Percentiles rank a stretch among this genome's conserved stretches.
phyloP scores from a whole-genome alignment of 2,329 filamentous ascomycete genomes.

The Westerdykella sp. region DNA sequence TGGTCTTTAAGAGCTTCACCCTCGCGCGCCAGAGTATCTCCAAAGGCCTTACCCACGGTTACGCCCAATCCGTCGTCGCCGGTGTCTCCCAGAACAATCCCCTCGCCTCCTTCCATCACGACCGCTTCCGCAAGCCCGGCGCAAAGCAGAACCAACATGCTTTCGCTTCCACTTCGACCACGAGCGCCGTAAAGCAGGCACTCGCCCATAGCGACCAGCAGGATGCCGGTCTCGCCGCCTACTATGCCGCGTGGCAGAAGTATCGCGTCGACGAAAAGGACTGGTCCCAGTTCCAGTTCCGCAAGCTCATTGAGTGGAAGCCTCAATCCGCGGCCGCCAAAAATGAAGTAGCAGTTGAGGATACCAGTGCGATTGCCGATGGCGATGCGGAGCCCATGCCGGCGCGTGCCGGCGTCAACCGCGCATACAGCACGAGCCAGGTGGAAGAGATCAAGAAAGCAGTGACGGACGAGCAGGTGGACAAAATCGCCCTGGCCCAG shows the following conservation, averaged over 20 bases:
- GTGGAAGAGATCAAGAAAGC: slow-evolving; percentile 57
- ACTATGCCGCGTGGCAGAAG: slow-evolving; percentile 85
- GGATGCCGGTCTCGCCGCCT: slow-evolving; percentile 68
- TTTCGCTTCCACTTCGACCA: slow-evolving; percentile 52
- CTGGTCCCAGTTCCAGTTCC: slow-evolving; percentile 88
- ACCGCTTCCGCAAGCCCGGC: slow-evolving; percentile 43
- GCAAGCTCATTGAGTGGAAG: slow-evolving; percentile 86
- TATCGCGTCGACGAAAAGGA: slow-evolving; percentile 67
- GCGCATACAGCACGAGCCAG: slow-evolving; percentile 49
- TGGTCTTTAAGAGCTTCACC: slow-evolving; percentile 67
- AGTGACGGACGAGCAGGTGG: slow-evolving; percentile 43
- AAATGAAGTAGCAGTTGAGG: slow-evolving; percentile 33
- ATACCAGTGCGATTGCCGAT: slow-evolving; percentile 26
- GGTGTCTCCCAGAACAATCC: slow-evolving; percentile 61
- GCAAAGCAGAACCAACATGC: slow-evolving; percentile 67
- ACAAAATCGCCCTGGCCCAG: slow-evolving; percentile 61
- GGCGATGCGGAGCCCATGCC: slow-evolving; percentile 24
- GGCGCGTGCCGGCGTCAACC: slow-evolving; percentile 35
- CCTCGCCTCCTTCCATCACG: slow-evolving; percentile 47
- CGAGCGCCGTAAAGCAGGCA: slow-evolving; percentile 31
- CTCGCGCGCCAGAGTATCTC: slow-evolving; percentile 97
- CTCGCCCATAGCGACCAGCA: slow-evolving; percentile 27
- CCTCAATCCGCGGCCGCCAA: slow-evolving; percentile 39
- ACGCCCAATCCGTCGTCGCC: slow-evolving; percentile 95
- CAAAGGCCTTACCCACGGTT: slow-evolving; percentile 96